A percentile compares a stretch with the other conserved stretches of the same genome.
Conservation (phyloP, 352 stramenopile genomes). For the Paralagenidium karlingii region DNA sequence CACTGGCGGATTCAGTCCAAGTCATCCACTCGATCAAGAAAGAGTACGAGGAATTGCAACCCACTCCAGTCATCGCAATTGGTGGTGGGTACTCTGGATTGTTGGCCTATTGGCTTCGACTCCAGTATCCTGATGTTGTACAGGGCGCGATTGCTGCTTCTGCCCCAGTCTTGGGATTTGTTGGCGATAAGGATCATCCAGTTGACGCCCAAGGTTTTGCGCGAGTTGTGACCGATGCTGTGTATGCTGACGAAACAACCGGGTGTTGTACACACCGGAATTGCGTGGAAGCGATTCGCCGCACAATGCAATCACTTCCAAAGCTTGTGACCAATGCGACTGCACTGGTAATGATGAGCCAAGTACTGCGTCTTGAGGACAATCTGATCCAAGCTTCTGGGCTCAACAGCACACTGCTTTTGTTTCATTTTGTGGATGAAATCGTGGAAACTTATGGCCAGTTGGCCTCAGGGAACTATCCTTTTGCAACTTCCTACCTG, state of each 20-base stretch:
- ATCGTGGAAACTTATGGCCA: constrained; percentile 12
- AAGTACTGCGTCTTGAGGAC: too few species aligned
- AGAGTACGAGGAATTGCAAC: constrained; percentile 46
- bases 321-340: too few species aligned
- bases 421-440: constrained; percentile 4
- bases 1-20: constrained; percentile 85
- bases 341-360: too few species aligned
- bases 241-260: too few species aligned
- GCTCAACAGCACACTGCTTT: too few species aligned
- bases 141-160: constrained; percentile 89
- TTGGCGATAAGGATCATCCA: constrained; percentile 24
- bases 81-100: constrained; percentile 94
- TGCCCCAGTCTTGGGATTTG: constrained; percentile 88
- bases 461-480: constrained; percentile 93
- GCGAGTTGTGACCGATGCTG: constrained; percentile 29
- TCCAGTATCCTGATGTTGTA: constrained; percentile 90
- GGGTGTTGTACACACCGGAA: too few species aligned
- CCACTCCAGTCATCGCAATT: constrained; percentile 86
- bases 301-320: too few species aligned
- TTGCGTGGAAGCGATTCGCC: too few species aligned
- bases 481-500: constrained; percentile 91
- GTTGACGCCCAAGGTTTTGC: constrained; percentile 57
- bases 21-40: constrained; percentile 76
- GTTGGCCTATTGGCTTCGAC: constrained; percentile 88
- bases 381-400: too few species aligned